Percentiles rank a stretch among this genome's conserved stretches.
phyloP scores from a whole-genome alignment of 805 yeast genomes.

The Candida glaebosa region DNA sequence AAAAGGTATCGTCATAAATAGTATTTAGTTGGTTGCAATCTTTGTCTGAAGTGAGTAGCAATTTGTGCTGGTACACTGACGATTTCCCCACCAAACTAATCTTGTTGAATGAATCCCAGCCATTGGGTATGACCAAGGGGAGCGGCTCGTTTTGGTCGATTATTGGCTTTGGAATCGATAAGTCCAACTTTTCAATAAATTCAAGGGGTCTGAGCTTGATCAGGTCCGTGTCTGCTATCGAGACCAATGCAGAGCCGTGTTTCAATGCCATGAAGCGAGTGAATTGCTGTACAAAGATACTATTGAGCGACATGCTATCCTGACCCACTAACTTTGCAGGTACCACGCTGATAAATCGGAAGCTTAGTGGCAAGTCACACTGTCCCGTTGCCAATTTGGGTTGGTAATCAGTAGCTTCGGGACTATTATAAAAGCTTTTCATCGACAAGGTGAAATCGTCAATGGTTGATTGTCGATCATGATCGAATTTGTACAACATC shows the following conservation, averaged over 20 bases:
- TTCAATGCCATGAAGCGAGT: conserved; percentile 29
- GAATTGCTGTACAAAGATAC: conserved; percentile 30
- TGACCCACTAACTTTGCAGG: conserved; percentile 12
- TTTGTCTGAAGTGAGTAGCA: conserved; percentile 3
- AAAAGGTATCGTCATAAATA: background rate
- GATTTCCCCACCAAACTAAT: conserved; percentile 36
- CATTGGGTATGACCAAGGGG: conserved; percentile 40
- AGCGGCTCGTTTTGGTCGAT: conserved; percentile 7
- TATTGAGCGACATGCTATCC: conserved; percentile 17
- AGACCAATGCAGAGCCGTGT: conserved; percentile 25
- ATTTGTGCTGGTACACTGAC: conserved; percentile 11
- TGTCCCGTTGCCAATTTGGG: conserved; percentile 17
- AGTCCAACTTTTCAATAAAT: conserved; percentile 7
- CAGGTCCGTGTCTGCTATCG: conserved; percentile 7
- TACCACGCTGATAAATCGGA: conserved; percentile 16
- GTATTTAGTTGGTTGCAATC: conserved; percentile 1
- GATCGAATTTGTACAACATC: background rate
- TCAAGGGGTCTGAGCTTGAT: conserved; percentile 5
- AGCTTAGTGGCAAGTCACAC: conserved; percentile 21
- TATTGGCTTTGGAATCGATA: conserved; percentile 14
- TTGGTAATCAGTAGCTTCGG: background rate
- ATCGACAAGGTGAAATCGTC: background rate
- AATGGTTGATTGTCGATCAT: background rate
- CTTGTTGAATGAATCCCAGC: conserved; percentile 51
- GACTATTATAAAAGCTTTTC: background rate